These are phyloP conservation scores for Eimeria praecox DNA, from an alignment of 169 alveolate genomes.

Conservation along the genomic window DNA sequence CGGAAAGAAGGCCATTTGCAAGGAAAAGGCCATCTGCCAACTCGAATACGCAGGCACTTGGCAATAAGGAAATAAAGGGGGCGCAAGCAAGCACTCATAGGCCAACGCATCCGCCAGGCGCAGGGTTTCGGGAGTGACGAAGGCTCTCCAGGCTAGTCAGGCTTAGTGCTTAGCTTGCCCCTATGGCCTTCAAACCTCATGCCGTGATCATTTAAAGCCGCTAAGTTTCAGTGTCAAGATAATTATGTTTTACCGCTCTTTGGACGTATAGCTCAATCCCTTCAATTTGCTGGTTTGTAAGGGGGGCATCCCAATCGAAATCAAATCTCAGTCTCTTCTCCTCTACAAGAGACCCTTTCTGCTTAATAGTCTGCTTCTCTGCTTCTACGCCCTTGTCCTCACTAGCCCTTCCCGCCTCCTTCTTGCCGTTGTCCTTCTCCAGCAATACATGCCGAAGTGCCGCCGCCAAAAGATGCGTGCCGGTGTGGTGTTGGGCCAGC, in stretches of 20 bases:
- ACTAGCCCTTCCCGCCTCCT: background rate
- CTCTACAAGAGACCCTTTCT: constrained; percentile 94
- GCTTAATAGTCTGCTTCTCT: constrained; percentile 74
- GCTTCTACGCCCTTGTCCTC: background rate
- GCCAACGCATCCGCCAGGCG: background rate
- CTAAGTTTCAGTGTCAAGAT: background rate
- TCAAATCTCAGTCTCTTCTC: constrained; percentile 92
- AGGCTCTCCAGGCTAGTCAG: background rate
- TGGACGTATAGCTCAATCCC: constrained; percentile 61
- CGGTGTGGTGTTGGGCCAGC: constrained; percentile 96
- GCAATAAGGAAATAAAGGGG: background rate
- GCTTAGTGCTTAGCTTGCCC: background rate
- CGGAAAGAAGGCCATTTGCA: background rate
- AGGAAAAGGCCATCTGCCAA: background rate
- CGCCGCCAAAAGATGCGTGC: constrained; percentile 94
- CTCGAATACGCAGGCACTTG: background rate
- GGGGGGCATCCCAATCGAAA: constrained; percentile 87
- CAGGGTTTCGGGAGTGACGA: background rate
- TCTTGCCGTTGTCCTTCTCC: constrained; percentile 88
- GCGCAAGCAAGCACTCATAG: background rate
- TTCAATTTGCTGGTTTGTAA: constrained; percentile 77
- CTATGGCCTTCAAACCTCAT: background rate
- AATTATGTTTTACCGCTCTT: constrained; percentile 57
- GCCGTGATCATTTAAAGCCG: background rate
- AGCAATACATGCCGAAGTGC: constrained; percentile 91